Base-by-base conservation (phyloP, 805 yeast genomes). In the Lipomyces sp. region DNA sequence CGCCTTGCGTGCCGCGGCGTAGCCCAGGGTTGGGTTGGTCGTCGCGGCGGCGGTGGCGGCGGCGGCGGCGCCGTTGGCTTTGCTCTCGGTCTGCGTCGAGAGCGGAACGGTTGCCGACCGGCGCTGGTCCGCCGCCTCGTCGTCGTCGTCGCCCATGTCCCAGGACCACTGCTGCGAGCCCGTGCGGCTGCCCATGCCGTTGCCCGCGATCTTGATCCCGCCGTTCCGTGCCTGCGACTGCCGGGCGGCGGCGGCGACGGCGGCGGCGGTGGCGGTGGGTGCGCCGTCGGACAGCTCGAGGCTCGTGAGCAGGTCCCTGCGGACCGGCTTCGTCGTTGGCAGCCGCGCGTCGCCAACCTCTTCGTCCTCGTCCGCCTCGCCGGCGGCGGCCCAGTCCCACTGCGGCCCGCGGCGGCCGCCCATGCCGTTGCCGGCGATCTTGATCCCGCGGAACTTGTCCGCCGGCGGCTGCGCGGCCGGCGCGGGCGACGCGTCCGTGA, bases 371-470 rank as follows among this genome's bases (percentile, higher is more conserved):
- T 49, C 55, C 21, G 37, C 52, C 24, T 45, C 48, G 14, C 29
- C 46, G 21, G 37, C 48, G 34, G 42, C 31, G 21, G 21, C 36
- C 26, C 43, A 28, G 4, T 40, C 28, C 47, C 48, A 48, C 37
- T 54, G 57, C 4, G 49, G 22, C 24, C 29, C 43, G 11, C 49
- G 39, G 31, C 34, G 45, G 33, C 47, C 22, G 19, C 57, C 57
- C 57, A 52, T 52, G 11, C 57, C 57, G 39, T 51, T 51, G n/a
- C 55, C 55, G 14, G 43, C 46, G 31, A 51, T 51, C 40, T 51
- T 51, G 34, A 51, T 51, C 14, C 55, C 57, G 13, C 45, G 34
- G 36, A 40, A 40, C 38, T 44, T 24, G 13, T 38, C 39, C 31
- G 29, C 10, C 29, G 6, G 29, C 29, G 29, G 29, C 29, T 26